Base-by-base conservation (phyloP, 176 grass and related monocot genomes). In the Musa acuminata region DNA sequence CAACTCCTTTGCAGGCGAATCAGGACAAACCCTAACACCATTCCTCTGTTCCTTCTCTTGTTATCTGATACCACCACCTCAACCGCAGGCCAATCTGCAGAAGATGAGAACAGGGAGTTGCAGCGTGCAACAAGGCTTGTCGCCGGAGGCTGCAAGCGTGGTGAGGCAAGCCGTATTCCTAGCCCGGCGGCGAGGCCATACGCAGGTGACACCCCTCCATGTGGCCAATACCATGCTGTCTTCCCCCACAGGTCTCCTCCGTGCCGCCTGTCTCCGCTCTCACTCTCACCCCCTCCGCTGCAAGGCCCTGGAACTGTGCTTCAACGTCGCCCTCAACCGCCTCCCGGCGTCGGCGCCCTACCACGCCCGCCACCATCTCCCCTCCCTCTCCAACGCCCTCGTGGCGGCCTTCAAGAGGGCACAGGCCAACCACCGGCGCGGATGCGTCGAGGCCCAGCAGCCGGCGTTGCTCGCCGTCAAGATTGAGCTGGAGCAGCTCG, bases 241-340 rank as follows among this genome's bases (percentile, higher is more conserved):
- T 51, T 88, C 84, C 55, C 63, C 90, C 21, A 65, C 77, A 0
- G 84, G 85, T 10, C 77, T 89, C 62, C 87, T 98, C 74, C 94
- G 90, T 48, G 78, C 87, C 52, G 94, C 94, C 57, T 98, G 94
- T 73, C 84, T 93, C 76, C 94, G 76, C 25, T 85, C 90, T 52
- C 94, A 91, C 64, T 93, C 94, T 22, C 94, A 98, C 77, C 94
- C 94, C 62, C 87, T 98, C 53, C 94, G 88, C 80, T 98, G 94
- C 90, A 98, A 93, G 85, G 94, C 94, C 20, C 86, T 98, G 29
- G 94, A 93, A 62, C 90, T 98, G 27, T 98, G 94, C 84, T 85
- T 98, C 86, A 98, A 98, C 87, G 94, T 98, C 43, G 94, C 94
- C 35, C 87, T 98, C 50, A 98, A 93, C 83, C 94, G 94, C 78